Conservation (phyloP, 2,329 filamentous ascomycete genomes). For the Clarireedia paspali region DNA sequence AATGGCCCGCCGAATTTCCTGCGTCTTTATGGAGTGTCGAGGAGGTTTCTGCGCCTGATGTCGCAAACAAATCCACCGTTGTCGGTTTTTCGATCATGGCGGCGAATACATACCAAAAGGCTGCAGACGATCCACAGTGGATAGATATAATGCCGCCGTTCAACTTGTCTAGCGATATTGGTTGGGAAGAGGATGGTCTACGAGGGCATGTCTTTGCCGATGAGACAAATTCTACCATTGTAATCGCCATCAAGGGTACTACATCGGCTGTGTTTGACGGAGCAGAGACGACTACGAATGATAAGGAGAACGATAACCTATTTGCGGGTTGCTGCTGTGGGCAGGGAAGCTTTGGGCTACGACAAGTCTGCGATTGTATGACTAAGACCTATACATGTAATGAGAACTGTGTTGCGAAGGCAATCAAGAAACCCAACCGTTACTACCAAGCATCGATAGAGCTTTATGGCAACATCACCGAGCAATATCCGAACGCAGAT, state of each 20-base stretch:
- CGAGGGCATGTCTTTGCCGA: slow-evolving; percentile 88
- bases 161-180: slow-evolving; percentile 80
- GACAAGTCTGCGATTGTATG: slow-evolving; percentile 77
- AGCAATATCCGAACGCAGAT: slow-evolving; percentile 72
- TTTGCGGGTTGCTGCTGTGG: slow-evolving; percentile 96
- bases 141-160: slow-evolving; percentile 55
- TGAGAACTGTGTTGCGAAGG: slow-evolving; percentile 71
- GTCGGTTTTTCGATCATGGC: slow-evolving; percentile 79
- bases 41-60: slow-evolving; percentile 60
- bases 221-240: slow-evolving; percentile 71
- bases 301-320: slow-evolving; percentile 93
- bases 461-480: slow-evolving; percentile 84
- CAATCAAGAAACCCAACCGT: slow-evolving; percentile 69
- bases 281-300: slow-evolving; percentile 88
- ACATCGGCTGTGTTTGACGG: slow-evolving; percentile 84
- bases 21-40: slow-evolving; percentile 8
- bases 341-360: slow-evolving; percentile 81
- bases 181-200: slow-evolving; percentile 81
- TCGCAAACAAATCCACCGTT: slow-evolving; percentile 77
- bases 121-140: slow-evolving; percentile 67
- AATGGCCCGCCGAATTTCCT: background rate
- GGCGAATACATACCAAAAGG: slow-evolving; percentile 74
- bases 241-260: slow-evolving; percentile 88
- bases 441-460: slow-evolving; percentile 86
- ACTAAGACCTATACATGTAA: slow-evolving; percentile 81